Evolutionary conservation across 1,284 basidiomycete species (phyloP), one percentile per base, ranked within the genome.

Genomic region (Lentinula novae-zelandiae): DNA sequence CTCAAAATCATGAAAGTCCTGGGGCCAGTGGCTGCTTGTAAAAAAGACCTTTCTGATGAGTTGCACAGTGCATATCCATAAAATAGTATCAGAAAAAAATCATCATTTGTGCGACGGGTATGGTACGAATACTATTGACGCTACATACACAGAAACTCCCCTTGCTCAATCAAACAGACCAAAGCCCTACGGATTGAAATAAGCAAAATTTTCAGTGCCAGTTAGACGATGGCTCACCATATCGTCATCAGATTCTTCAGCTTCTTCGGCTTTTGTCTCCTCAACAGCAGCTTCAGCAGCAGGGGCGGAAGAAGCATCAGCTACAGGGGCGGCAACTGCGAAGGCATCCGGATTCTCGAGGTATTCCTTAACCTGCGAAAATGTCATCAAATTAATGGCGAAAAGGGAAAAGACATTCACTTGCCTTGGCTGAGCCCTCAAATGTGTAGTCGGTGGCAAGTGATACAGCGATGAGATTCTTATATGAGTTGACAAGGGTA

Each of bases 401-500:
- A 63, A 54, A 60, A 61, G 67, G 66, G 69, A 64, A 66, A 62
- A 62, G 57, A 50, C 64, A 59, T 40, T 57, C 49, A 70, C 84
- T 72, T 65, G 95, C 94, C 92, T 98, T 94, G 74, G 92, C 92
- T 63, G 92, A 84, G 65, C 90, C 95, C 74, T 97, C 94, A 76
- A 98, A 98, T 66, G 89, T 87, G 86, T 95, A 96, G 60, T 99
- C 96, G 68, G 96, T 98, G 62, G 85, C 89, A 67, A 99, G 79
- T 60, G 96, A 90, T 72, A 99, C 78, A 61, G 93, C 91, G 67
- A 99, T 79, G 67, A 97, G 76, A 85, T 98, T 98, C 90, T 99
- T 99, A 92, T 98, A 99, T 57, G 93, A 86, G 83, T 98, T 98
- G 85, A 99, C 94, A 64, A 99, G 85, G 52, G 92, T 91, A 86